phyloP scores from a whole-genome alignment of 257 asterid species.

The Ilex asprella region DNA sequence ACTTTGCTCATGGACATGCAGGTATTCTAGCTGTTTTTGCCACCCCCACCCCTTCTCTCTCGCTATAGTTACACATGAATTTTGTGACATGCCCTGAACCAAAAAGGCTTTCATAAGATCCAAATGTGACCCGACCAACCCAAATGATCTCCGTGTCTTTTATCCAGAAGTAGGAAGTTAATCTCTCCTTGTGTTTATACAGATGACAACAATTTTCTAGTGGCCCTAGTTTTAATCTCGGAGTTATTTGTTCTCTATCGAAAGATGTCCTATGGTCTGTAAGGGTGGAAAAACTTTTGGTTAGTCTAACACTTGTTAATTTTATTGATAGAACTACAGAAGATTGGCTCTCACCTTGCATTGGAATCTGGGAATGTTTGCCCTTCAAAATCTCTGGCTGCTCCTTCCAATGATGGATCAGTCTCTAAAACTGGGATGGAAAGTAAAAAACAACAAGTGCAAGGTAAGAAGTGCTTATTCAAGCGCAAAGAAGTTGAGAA shows the following conservation, averaged over 20 bases:
- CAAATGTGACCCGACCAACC: too few species aligned
- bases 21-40: constrained; percentile 19
- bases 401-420: constrained; percentile 14
- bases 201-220: too few species aligned
- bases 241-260: not conserved
- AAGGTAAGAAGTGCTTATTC: constrained; percentile 12
- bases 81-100: too few species aligned
- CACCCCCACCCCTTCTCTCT: too few species aligned
- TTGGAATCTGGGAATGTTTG: constrained; percentile 5
- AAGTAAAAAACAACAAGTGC: constrained; percentile 16
- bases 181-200: too few species aligned
- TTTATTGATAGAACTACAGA: constrained; percentile 30
- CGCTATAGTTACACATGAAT: too few species aligned
- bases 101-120: too few species aligned
- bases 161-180: too few species aligned
- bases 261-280: not conserved
- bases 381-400: not conserved
- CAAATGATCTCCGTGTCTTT: too few species aligned
- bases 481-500: constrained; percentile 20
- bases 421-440: constrained; percentile 7
- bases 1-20: constrained; percentile 49
- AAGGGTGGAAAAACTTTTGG: constrained; percentile 1
- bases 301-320: constrained; percentile 9
- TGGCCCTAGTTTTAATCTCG: not conserved
- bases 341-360: constrained; percentile 9